phyloP scores from a whole-genome alignment of 2,329 filamentous ascomycete genomes.

The Trichoderma lentiforme region DNA sequence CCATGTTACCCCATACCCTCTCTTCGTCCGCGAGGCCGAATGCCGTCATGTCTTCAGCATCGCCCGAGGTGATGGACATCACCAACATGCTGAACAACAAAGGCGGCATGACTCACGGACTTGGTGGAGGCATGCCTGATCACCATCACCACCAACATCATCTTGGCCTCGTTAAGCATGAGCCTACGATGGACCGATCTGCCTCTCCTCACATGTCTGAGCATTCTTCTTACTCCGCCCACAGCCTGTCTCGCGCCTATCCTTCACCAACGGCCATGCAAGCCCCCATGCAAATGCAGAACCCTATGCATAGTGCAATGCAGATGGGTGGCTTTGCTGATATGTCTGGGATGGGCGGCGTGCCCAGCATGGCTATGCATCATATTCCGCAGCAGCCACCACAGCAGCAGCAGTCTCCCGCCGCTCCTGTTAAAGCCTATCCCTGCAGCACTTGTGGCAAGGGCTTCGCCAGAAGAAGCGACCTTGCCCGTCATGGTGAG shows the following conservation, averaged over 20 bases:
- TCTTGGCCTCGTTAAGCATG: slow-evolving; percentile 34
- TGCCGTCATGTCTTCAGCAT: slow-evolving; percentile 43
- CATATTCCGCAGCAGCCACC: slow-evolving; percentile 34
- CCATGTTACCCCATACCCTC: slow-evolving; percentile 16
- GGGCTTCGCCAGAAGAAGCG: slow-evolving; percentile 88
- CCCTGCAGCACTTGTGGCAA: slow-evolving; percentile 88
- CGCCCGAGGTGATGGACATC: slow-evolving; percentile 51
- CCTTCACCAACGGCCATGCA: slow-evolving; percentile 54
- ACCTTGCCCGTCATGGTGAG: slow-evolving; percentile 86
- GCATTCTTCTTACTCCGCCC: slow-evolving; percentile 54
- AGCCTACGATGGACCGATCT: slow-evolving; percentile 49
- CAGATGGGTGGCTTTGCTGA: slow-evolving; percentile 39
- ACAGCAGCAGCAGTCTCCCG: slow-evolving; percentile 32
- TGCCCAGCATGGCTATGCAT: slow-evolving; percentile 39
- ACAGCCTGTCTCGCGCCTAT: slow-evolving; percentile 48
- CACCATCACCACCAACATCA: slow-evolving; percentile 29
- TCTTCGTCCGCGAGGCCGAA: slow-evolving; percentile 27
- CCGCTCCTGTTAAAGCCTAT: slow-evolving; percentile 63
- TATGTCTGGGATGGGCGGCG: slow-evolving; percentile 34
- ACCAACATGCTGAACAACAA: slow-evolving; percentile 52
- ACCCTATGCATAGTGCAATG: slow-evolving; percentile 41
- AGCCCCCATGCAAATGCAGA: slow-evolving; percentile 45
- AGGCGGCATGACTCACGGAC: slow-evolving; percentile 32
- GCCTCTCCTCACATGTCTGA: slow-evolving; percentile 59
- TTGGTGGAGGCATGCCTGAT: slow-evolving; percentile 32